Base-by-base conservation (phyloP, 192 early-diverging fungal genomes). In the Geranomyces variabilis region DNA sequence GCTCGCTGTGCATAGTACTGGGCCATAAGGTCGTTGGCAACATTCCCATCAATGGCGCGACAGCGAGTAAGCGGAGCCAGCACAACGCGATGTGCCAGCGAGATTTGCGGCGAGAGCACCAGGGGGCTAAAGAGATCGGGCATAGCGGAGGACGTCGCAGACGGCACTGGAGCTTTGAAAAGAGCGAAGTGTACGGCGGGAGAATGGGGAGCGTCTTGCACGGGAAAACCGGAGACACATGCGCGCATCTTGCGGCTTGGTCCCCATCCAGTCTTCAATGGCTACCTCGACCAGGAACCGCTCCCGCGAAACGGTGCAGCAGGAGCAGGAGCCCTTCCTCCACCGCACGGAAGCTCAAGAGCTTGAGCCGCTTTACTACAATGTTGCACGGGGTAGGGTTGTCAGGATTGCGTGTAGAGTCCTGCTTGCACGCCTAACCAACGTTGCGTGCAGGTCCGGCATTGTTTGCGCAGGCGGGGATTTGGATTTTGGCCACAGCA, bases 1-100 rank as follows among this genome's bases (percentile, higher is more conserved):
- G 80, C 76, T 12, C 83, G 70, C 59, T 84, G 80, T 1, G 33
- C 51, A 68, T 84, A 84, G 71, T 84, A 78, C 55, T 71, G 61
- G 17, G 67, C 79, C 46, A 68, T 80, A 21, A 81, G 57, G 55
- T 53, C 67, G 48, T 80, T 77, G 9, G 83, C 71, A 12, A 81
- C 67, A 48, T 77, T 66, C 22, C 34, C 44, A 13, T 73, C 61
- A 22, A 44, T 13, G 0, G 76, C 47, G n/a, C 80, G 64, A 33
- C 61, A 74, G 7, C 83, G 70, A 26, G 83, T 84, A 57, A 84
- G 53, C 1, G 83, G 83, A 24, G 71, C 83, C 67, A 84, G 62
- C 26, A 69, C 75, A 47, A 79, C 44, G 9, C 79, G 71, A 71
- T 84, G 79, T 19, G 62, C 26, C 29, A 64, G 62, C n/a, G 62